Base-by-base conservation (phyloP, 2,329 filamentous ascomycete species). In the Ophiocordyceps polyrhachis-furcata region DNA sequence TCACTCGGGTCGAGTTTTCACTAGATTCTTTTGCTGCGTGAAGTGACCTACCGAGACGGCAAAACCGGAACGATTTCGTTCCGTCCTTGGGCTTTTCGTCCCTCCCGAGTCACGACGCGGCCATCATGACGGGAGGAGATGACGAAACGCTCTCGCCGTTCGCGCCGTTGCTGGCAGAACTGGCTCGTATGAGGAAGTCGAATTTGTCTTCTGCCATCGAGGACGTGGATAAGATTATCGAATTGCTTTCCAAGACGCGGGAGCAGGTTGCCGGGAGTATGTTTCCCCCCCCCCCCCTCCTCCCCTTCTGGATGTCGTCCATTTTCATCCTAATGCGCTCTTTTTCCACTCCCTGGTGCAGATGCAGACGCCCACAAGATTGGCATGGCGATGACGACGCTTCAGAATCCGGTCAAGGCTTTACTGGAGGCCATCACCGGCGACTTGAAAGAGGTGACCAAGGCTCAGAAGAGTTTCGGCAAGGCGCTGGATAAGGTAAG, bases 351-450 rank as follows among this genome's bases (percentile, higher is more conserved):
- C 13, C 13, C 9, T 14, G 17, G 38, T 15, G 6, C 42, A 59
- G 62, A 63, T 43, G 50, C 50, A 29, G 62, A 64, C 44, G 52
- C 57, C 11, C 76, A 79, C 50, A 75, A 74, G 37, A 79, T 84
- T 15, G 76, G 79, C 40, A 68, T 88, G 48, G 81, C 79, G 23
- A 73, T 96, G 53, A 82, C 83, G 28, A 88, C 82, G 58, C 73
- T 95, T 17, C 87, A 95, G 58, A 88, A 83, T 50, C 84, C 88
- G 0, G 70, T 94, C 46, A 91, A 88, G 56, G 70, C 80, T 44
- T 78, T 80, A 1, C 81, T 96, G 48, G 86, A 93, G 37, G 71
- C 75, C 32, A 77, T 93, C 37, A 89, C 82, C 52, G 78, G 82
- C 44, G 80, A 85, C 54, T 65, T 96, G 43, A 91, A 86, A 59